Base-by-base conservation (phyloP, 1,284 basidiomycete species). In the Pseudozyma thailandica region DNA sequence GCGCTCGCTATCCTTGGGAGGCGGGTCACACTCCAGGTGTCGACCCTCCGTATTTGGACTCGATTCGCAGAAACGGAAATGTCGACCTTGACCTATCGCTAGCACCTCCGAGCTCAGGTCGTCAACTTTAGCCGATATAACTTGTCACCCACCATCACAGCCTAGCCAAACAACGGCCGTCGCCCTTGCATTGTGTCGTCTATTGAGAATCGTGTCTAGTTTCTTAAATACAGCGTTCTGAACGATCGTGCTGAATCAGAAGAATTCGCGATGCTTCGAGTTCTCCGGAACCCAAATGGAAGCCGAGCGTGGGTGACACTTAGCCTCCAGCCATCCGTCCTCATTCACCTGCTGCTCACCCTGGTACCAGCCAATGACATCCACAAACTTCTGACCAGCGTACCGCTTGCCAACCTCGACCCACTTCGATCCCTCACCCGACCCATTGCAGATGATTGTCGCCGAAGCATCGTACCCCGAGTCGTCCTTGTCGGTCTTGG, bases 391-490 rank as follows among this genome's bases (percentile, higher is more conserved):
- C 46, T 75, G 65, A 20, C 75, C 76, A 0, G 51, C 54, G 12
- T 73, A 55, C 6, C 48, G 49, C 48, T 72, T 68, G 8, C 75
- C 76, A 9, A 77, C 64, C 45, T 78, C 68, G 53, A 78, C 72
- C 58, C 69, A 59, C 46, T 78, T 77, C 16, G 50, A 59, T 0
- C 74, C 74, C 37, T 75, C 55, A 15, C 30, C 72, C 2, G 66
- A 49, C 15, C 75, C 76, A 28, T 59, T 72, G 57, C 74, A 77
- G 45, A 78, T 47, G 47, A 77, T 74, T 44, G 77, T 74, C n/a
- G 73, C 75, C 6, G 63, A 75, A 9, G 72, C 75, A 23, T 73
- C 60, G 42, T 75, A 60, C 4, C 68, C 72, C 16, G 58, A 25
- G 20, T 41, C 39, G 15, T 41, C 57, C n/a, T n/a, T n/a, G 15